Percentiles rank a stretch among this genome's conserved stretches.
Evolutionary conservation across 805 yeast species (phyloP).

Genomic region (Candida tallmaniae): DNA sequence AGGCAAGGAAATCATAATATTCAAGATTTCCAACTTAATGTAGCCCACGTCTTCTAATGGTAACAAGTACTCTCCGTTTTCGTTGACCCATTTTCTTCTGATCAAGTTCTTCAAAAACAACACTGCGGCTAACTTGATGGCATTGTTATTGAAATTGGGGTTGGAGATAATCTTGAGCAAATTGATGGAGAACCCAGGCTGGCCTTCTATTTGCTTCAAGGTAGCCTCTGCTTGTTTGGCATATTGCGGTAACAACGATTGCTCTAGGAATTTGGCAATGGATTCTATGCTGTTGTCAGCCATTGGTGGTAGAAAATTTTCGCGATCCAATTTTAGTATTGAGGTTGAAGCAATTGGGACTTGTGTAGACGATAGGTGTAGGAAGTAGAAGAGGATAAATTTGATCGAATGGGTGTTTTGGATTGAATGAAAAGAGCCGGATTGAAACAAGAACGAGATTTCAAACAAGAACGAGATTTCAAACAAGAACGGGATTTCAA

Average conservation of each 20-base stretch:
- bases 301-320: slow-evolving; percentile 13
- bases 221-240: slow-evolving; percentile 66
- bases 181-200: slow-evolving; percentile 71
- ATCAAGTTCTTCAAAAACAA: slow-evolving; percentile 85
- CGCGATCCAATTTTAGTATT: too few relatives aligned
- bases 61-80: slow-evolving; percentile 73
- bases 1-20: slow-evolving; percentile 82
- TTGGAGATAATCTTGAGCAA: slow-evolving; percentile 76
- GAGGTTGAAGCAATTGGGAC: too few relatives aligned
- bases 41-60: slow-evolving; percentile 56
- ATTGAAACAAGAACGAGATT: too few relatives aligned
- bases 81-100: slow-evolving; percentile 84
- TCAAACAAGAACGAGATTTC: too few relatives aligned
- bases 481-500: too few relatives aligned
- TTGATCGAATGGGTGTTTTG: too few relatives aligned
- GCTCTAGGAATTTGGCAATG: slow-evolving; percentile 52
- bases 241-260: slow-evolving; percentile 58
- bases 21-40: slow-evolving; percentile 73
- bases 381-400: too few relatives aligned
- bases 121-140: slow-evolving; percentile 82
- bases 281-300: slow-evolving; percentile 40
- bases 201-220: slow-evolving; percentile 57
- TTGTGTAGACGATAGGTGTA: too few relatives aligned
- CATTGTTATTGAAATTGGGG: slow-evolving; percentile 38
- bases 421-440: too few relatives aligned